phyloP scores from a whole-genome alignment of 805 yeast species.

The Hyphopichia homilentoma region DNA sequence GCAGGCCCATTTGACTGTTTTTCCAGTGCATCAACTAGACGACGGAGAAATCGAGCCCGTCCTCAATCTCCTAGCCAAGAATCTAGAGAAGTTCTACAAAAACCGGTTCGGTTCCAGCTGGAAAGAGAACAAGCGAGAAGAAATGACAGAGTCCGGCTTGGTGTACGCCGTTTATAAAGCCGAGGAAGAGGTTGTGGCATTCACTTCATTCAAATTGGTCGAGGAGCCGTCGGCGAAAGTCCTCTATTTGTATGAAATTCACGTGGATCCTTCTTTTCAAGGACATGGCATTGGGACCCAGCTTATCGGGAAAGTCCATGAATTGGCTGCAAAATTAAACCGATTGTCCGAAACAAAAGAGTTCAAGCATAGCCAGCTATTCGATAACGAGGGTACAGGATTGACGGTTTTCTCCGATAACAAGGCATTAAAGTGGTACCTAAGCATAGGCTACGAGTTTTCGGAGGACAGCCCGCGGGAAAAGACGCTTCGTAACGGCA shows the following conservation, averaged over 20 bases:
- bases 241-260: constrained; percentile 57
- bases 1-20: constrained; percentile 1
- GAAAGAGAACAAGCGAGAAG: constrained; percentile 39
- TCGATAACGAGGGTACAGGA: constrained; percentile 24
- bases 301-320: constrained; percentile 36
- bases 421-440: constrained; percentile 44
- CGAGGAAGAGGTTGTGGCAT: constrained; percentile 17
- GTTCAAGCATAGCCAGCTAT: constrained; percentile 3
- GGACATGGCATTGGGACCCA: constrained; percentile 33
- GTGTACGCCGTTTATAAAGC: constrained; percentile 34
- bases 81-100: constrained; percentile 24
- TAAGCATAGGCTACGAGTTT: constrained; percentile 30
- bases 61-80: constrained; percentile 21
- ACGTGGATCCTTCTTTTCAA: constrained; percentile 35
- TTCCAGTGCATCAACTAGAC: constrained; percentile 6
- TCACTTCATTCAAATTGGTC: constrained; percentile 45
- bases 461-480: constrained; percentile 45
- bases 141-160: constrained; percentile 47
- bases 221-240: constrained; percentile 35
- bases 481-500: constrained; percentile 36
- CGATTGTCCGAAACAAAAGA: background rate
- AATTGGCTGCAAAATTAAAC: constrained; percentile 17
- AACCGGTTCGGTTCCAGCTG: constrained; percentile 34
- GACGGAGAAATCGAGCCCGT: constrained; percentile 8
- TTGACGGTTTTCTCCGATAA: constrained; percentile 53